A percentile compares a stretch with the other conserved stretches of the same genome.
phyloP scores from a whole-genome alignment of 139 green algal species.

The Zygnema circumcarinatum region DNA sequence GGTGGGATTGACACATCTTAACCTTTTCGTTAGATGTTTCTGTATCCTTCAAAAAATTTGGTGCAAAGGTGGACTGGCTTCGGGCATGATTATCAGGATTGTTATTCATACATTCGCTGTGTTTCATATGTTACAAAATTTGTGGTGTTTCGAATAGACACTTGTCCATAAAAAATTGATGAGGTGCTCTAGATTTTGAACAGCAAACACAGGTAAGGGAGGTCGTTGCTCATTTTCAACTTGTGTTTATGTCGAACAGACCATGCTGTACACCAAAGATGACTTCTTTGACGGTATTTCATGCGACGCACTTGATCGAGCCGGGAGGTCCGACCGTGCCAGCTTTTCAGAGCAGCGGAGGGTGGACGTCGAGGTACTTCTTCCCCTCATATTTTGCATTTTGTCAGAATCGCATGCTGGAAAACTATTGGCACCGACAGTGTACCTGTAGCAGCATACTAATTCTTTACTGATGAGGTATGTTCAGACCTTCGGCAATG shows the following conservation, averaged over 20 bases:
- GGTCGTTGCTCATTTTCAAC: too few relatives aligned
- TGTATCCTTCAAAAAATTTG: neutral
- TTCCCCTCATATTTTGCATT: neutral
- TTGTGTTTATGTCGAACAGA: too few relatives aligned
- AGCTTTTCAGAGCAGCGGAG: constrained; percentile 33
- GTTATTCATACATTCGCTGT: too few relatives aligned
- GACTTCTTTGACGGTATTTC: constrained; percentile 62
- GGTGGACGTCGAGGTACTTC: constrained; percentile 45
- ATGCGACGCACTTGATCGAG: constrained; percentile 45
- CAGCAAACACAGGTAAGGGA: too few relatives aligned
- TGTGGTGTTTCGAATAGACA: too few relatives aligned
- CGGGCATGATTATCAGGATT: neutral
- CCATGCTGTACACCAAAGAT: constrained; percentile 54
- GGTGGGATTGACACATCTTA: neutral
- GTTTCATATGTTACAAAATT: too few relatives aligned
- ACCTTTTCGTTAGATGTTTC: too few relatives aligned
- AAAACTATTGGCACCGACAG: neutral
- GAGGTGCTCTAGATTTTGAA: too few relatives aligned
- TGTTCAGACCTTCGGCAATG: constrained; percentile 34
- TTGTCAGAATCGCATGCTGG: neutral
- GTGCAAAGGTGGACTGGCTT: neutral
- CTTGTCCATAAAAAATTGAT: too few relatives aligned
- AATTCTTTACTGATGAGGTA: neutral
- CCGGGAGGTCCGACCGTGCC: neutral
- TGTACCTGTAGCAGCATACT: neutral